Evolutionary conservation across 495 filamentous ascomycete species (phyloP).

Genomic region (Saxispiralis lemnorum): DNA sequence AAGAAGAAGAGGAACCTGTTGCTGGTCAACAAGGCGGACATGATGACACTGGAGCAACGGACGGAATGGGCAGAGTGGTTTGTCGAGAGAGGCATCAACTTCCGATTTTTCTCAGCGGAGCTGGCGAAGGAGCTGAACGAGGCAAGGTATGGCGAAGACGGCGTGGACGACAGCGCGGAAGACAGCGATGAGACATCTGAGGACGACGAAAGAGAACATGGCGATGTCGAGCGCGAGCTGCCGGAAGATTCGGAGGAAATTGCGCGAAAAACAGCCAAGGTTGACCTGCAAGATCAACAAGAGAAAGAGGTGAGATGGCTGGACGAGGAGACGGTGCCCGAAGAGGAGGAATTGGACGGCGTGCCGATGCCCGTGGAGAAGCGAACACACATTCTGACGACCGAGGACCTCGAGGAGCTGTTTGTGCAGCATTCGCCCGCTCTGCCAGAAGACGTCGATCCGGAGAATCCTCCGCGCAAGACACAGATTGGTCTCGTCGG

Average conservation of each 20-base stretch:
- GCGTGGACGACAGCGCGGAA: slow-evolving; percentile 23
- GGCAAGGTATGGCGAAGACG: slow-evolving; percentile 33
- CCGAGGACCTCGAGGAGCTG: slow-evolving; percentile 78
- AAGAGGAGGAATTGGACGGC: slow-evolving; percentile 18
- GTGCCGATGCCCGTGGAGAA: slow-evolving; percentile 22
- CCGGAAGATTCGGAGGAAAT: slow-evolving; percentile 16
- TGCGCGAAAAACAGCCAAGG: slow-evolving; percentile 9
- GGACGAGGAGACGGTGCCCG: slow-evolving; percentile 16
- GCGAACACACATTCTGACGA: slow-evolving; percentile 63
- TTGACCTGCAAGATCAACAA: slow-evolving; percentile 19
- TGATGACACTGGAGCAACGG: slow-evolving; percentile 84
- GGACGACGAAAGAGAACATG: slow-evolving; percentile 10
- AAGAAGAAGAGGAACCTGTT: slow-evolving; percentile 76
- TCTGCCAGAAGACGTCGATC: slow-evolving; percentile 16
- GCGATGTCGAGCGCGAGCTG: slow-evolving; percentile 12
- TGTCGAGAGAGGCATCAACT: slow-evolving; percentile 59
- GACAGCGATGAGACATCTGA: slow-evolving; percentile 11
- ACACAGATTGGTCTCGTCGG: slow-evolving; percentile 86
- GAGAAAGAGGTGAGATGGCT: slow-evolving; percentile 27
- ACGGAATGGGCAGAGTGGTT: slow-evolving; percentile 81
- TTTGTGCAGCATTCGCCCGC: slow-evolving; percentile 44
- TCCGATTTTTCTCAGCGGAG: slow-evolving; percentile 87
- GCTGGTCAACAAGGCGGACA: slow-evolving; percentile 96
- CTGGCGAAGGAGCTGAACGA: slow-evolving; percentile 81
- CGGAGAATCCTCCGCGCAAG: slow-evolving; percentile 34